These are phyloP conservation scores for Salix udensis DNA, from an alignment of 345 rosid genomes.

Conservation along the genomic window DNA sequence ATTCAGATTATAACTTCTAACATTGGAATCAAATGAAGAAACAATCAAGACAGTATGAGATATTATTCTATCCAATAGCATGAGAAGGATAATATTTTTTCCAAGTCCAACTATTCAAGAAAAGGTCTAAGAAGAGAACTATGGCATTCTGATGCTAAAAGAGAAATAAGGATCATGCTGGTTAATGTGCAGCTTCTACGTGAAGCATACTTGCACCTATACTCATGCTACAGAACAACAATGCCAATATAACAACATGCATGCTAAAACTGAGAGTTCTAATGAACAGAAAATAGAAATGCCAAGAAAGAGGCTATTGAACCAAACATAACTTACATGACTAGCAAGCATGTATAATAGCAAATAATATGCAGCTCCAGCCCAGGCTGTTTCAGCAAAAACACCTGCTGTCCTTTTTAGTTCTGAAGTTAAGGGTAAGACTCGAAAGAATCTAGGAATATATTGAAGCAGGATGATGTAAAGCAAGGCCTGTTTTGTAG, in stretches of 20 bases:
- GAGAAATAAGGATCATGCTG: background rate
- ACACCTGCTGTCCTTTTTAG: constrained; percentile 93
- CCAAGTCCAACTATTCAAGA: background rate
- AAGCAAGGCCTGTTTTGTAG: constrained; percentile 71
- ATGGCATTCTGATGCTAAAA: background rate
- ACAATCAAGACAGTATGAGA: too few relatives aligned
- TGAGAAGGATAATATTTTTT: background rate
- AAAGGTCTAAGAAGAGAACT: background rate
- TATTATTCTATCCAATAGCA: too few relatives aligned
- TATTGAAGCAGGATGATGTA: constrained; percentile 67
- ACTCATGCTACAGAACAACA: background rate
- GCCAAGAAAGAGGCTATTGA: background rate
- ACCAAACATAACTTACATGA: constrained; percentile 63
- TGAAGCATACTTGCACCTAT: background rate
- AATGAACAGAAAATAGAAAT: background rate
- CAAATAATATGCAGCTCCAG: constrained; percentile 95
- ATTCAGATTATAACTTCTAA: too few relatives aligned
- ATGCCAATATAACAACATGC: background rate
- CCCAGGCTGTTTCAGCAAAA: constrained; percentile 96
- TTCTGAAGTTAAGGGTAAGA: constrained; percentile 74
- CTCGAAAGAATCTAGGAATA: constrained; percentile 64
- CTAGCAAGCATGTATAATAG: constrained; percentile 95
- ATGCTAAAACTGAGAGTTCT: background rate
- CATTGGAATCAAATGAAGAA: too few relatives aligned
- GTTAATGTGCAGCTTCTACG: background rate